Percentiles rank a stretch among this genome's conserved stretches.
Evolutionary conservation across 108 stramenopile species (phyloP).

Genomic region (Thalassiosira profunda): DNA sequence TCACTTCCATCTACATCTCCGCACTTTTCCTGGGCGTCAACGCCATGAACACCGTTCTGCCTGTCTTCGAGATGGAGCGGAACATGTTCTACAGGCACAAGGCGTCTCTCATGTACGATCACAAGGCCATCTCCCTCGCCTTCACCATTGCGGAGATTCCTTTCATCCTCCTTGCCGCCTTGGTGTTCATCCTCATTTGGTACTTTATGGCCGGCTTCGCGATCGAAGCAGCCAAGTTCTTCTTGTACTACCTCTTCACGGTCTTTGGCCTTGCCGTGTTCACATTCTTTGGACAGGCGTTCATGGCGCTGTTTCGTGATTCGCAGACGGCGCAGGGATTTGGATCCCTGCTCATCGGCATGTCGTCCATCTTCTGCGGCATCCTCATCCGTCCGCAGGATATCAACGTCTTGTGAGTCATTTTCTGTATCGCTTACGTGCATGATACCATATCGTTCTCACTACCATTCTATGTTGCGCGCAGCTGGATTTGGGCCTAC

Average conservation of each 20-base stretch:
- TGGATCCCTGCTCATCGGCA: conserved; percentile 50
- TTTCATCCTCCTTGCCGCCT: conserved; percentile 54
- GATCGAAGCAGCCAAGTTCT: conserved; percentile 58
- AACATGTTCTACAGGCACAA: conserved; percentile 87
- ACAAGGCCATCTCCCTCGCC: conserved; percentile 39
- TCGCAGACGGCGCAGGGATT: conserved; percentile 57
- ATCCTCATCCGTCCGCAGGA: conserved; percentile 62
- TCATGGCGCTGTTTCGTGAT: conserved; percentile 61
- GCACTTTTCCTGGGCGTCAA: conserved; percentile 62
- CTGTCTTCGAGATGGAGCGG: conserved; percentile 72
- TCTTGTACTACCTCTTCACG: conserved; percentile 54
- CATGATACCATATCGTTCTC: background rate
- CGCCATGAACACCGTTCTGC: conserved; percentile 62
- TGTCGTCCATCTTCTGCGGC: conserved; percentile 64
- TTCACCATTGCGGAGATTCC: conserved; percentile 70
- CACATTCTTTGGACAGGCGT: conserved; percentile 54
- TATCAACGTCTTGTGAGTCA: conserved; percentile 56
- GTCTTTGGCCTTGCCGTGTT: conserved; percentile 33
- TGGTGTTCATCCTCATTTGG: conserved; percentile 57
- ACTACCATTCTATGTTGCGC: background rate
- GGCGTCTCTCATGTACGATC: conserved; percentile 70
- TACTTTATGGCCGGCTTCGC: conserved; percentile 66
- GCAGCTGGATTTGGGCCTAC: conserved; percentile 51
- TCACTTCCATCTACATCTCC: conserved; percentile 68
- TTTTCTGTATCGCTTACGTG: background rate